Conservation (phyloP, 2,329 filamentous ascomycete genomes). For the Fusarium sp. region DNA sequence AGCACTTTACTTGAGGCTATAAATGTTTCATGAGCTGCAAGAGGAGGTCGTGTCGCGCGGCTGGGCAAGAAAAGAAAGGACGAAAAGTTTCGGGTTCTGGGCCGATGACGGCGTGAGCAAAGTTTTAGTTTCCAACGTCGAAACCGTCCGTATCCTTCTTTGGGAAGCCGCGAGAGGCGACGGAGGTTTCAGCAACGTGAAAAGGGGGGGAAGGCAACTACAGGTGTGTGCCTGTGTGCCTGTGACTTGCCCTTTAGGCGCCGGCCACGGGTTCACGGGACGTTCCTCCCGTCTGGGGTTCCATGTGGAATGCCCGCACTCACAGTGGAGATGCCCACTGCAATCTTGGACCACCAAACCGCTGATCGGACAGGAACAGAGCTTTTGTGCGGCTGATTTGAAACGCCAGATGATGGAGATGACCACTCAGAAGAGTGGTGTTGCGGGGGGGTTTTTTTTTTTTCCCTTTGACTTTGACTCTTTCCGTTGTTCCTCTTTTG, state of each 20-base stretch:
- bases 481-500: not conserved
- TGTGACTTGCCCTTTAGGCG: not conserved
- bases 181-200: slow-evolving; percentile 25
- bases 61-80: not conserved
- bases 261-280: slow-evolving; percentile 9
- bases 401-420: slow-evolving; percentile 29
- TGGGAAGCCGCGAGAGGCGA: slow-evolving; percentile 14
- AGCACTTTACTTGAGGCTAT: slow-evolving; percentile 16
- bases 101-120: slow-evolving; percentile 5
- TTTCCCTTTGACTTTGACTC: not conserved
- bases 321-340: not conserved
- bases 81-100: not conserved
- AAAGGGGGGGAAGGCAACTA: not conserved
- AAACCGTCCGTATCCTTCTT: slow-evolving; percentile 4
- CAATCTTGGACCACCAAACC: slow-evolving; percentile 3
- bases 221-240: not conserved
- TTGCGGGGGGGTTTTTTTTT: not conserved
- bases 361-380: slow-evolving; percentile 13
- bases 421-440: slow-evolving; percentile 1
- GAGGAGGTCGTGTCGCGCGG: not conserved
- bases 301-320: slow-evolving; percentile 9
- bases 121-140: slow-evolving; percentile 9
- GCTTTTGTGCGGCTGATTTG: slow-evolving; percentile 22
- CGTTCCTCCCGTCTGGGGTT: slow-evolving; percentile 23
- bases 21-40: slow-evolving; percentile 23